These are phyloP conservation scores for Raddia distichophylla DNA, from an alignment of 176 grass and related monocot species.

Conservation along the genomic window DNA sequence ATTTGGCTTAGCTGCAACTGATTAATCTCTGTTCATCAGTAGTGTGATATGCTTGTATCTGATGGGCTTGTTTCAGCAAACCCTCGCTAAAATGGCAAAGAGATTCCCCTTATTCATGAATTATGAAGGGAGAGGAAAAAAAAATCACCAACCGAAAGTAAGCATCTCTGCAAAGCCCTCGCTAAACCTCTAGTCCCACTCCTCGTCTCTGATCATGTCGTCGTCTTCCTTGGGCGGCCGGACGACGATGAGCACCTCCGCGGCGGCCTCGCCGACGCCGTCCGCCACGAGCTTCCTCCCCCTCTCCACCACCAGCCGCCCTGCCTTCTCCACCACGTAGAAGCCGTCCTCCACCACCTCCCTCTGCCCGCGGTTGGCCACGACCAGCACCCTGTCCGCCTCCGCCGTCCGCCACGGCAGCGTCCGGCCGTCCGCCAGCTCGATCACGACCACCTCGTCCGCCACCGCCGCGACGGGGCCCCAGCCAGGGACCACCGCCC, in stretches of 20 bases:
- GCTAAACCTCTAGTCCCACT: slow-evolving; percentile 64
- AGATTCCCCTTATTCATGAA: slow-evolving; percentile 17
- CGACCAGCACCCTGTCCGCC: slow-evolving; percentile 63
- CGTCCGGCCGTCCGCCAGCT: slow-evolving; percentile 66
- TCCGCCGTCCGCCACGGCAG: slow-evolving; percentile 49
- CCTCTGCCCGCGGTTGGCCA: slow-evolving; percentile 53
- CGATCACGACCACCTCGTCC: slow-evolving; percentile 61
- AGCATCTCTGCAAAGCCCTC: slow-evolving; percentile 15
- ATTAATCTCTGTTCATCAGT: neutral
- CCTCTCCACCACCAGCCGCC: slow-evolving; percentile 68
- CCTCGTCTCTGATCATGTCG: slow-evolving; percentile 62
- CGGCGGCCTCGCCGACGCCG: slow-evolving; percentile 42
- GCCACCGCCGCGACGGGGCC: slow-evolving; percentile 51
- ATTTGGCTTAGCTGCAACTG: neutral
- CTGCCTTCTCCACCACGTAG: slow-evolving; percentile 69
- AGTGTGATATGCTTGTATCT: neutral
- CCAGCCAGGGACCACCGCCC: slow-evolving; percentile 85
- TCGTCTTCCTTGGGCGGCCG: slow-evolving; percentile 65
- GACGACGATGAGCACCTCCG: slow-evolving; percentile 63
- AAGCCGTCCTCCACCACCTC: slow-evolving; percentile 57
- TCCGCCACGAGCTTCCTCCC: slow-evolving; percentile 55
- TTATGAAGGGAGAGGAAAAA: neutral
- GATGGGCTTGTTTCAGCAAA: slow-evolving; percentile 27
- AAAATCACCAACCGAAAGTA: slow-evolving; percentile 33
- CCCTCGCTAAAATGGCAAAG: neutral